Conservation (phyloP, 345 rosid genomes). For the Citrus trifoliata region DNA sequence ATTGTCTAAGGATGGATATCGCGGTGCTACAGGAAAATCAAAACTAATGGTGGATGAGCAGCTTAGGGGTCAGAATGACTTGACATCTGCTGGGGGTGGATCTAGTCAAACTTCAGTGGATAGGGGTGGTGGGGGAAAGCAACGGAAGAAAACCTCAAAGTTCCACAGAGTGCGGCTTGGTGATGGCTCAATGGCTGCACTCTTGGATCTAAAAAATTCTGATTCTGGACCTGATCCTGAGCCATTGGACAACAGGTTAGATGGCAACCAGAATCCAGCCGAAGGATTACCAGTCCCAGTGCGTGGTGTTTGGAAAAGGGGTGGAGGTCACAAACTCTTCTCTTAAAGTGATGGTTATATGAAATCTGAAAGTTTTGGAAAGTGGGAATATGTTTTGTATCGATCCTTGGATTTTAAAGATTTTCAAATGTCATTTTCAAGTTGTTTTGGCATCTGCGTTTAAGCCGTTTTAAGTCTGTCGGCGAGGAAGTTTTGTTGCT, state of each 20-base stretch:
- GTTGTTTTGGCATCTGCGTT: not conserved
- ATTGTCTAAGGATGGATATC: slow-evolving; percentile 58
- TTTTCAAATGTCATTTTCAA: not conserved
- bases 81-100: slow-evolving; percentile 26
- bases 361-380: too few species aligned
- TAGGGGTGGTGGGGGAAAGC: slow-evolving; percentile 46
- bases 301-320: slow-evolving; percentile 74
- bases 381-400: not conserved
- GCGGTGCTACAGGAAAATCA: slow-evolving; percentile 50
- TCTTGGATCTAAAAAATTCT: slow-evolving; percentile 43
- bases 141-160: slow-evolving; percentile 74
- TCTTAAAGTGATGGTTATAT: slow-evolving; percentile 13
- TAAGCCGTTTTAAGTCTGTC: not conserved
- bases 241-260: slow-evolving; percentile 18
- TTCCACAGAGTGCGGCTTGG: slow-evolving; percentile 71
- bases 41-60: slow-evolving; percentile 30
- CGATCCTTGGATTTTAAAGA: not conserved
- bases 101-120: slow-evolving; percentile 21
- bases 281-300: slow-evolving; percentile 47
- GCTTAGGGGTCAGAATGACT: slow-evolving; percentile 21
- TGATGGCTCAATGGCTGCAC: slow-evolving; percentile 72
- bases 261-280: slow-evolving; percentile 26
- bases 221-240: slow-evolving; percentile 40
- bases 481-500: not conserved
- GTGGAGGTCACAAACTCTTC: slow-evolving; percentile 65